Percentiles rank a stretch among this genome's conserved stretches.
Conservation (phyloP, 306 rosid genomes). For the Malus sieversii region DNA sequence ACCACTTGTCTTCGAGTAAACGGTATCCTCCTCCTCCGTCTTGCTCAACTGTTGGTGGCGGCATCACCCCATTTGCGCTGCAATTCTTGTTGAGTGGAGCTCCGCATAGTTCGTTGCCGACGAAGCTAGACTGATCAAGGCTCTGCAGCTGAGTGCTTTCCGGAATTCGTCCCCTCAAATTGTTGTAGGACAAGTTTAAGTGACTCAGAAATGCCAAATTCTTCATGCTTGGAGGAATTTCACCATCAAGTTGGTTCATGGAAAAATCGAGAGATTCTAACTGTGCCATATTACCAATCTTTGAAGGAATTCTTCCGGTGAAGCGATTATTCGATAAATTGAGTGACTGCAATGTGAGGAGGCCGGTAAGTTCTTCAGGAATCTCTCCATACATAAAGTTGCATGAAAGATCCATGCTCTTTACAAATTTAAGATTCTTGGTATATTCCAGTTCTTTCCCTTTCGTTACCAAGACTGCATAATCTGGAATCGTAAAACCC, state of each 20-base stretch:
- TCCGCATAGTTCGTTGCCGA: not conserved
- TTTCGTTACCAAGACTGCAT: not conserved
- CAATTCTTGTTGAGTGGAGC: not conserved
- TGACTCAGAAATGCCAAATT: too few relatives aligned
- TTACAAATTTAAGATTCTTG: not conserved
- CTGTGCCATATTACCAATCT: not conserved
- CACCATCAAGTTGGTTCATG: not conserved
- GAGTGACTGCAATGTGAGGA: not conserved
- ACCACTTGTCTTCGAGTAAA: not conserved
- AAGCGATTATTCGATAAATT: not conserved
- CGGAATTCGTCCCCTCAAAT: too few relatives aligned
- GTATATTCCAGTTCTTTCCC: not conserved
- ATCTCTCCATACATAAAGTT: not conserved
- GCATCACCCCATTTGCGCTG: not conserved
- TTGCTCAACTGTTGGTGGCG: not conserved
- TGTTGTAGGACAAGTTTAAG: too few relatives aligned
- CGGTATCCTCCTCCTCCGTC: constrained; percentile 1
- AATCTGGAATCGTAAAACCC: too few relatives aligned
- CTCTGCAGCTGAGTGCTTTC: not conserved
- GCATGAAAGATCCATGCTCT: not conserved
- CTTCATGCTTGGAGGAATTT: not conserved
- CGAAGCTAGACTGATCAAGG: not conserved
- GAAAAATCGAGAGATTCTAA: constrained; percentile 11
- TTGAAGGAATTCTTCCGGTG: not conserved
- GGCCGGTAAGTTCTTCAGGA: constrained; percentile 1